Percentiles rank a stretch among this genome's conserved stretches.
These are phyloP conservation scores for Dianthus caryophyllus DNA, from an alignment of 148 eudicot genomes.

Conservation along the genomic window DNA sequence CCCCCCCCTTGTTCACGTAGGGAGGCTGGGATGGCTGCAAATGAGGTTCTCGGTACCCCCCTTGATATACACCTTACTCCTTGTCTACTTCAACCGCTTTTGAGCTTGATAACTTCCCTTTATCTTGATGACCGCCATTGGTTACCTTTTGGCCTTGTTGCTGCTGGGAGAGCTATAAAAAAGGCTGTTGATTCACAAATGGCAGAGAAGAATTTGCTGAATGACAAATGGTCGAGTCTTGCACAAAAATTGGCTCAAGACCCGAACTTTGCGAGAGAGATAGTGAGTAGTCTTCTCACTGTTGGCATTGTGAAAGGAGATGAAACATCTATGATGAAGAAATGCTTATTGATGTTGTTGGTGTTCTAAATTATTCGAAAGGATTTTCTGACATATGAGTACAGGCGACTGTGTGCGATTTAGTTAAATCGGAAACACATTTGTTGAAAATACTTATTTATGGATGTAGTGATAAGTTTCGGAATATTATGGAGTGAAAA, in stretches of 20 bases:
- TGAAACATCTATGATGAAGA: no score
- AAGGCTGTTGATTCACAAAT: slow-evolving; percentile 47
- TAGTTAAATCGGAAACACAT: no score
- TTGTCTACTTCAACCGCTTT: slow-evolving; percentile 60
- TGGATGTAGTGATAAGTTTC: no score
- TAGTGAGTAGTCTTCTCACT: slow-evolving; percentile 40
- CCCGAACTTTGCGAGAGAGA: slow-evolving; percentile 45
- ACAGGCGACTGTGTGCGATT: no score
- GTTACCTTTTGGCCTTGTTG: slow-evolving; percentile 57
- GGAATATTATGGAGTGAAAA: no score
- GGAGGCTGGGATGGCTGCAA: slow-evolving; percentile 88
- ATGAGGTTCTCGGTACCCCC: slow-evolving; percentile 67
- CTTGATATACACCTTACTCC: slow-evolving; percentile 66
- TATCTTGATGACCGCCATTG: slow-evolving; percentile 66
- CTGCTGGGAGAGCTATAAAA: slow-evolving; percentile 51
- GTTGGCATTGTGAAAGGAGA: slow-evolving; percentile 46
- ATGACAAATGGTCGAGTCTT: slow-evolving; percentile 56
- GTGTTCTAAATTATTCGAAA: no score
- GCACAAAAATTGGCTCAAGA: slow-evolving; percentile 55
- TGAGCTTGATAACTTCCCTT: slow-evolving; percentile 52
- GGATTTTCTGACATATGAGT: no score
- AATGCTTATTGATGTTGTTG: no score
- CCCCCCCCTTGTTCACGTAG: slow-evolving; percentile 92
- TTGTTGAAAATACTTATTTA: no score
- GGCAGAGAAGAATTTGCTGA: slow-evolving; percentile 36